Evolutionary conservation across 371 early-diverging fungal genomes (phyloP).

Genomic region (Apophysomyces ossiformis): DNA sequence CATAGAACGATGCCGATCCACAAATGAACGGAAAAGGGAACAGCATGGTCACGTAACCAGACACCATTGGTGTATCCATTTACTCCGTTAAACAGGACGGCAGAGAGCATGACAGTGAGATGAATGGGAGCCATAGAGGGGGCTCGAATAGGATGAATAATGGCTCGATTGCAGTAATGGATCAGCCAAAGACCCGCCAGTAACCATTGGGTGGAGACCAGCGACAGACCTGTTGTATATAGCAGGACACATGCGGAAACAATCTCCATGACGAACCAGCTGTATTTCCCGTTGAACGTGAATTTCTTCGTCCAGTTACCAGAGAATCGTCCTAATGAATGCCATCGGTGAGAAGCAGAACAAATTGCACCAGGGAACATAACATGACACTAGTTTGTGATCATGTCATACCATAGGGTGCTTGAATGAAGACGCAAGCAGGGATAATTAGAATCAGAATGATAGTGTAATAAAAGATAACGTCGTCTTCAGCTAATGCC

Average conservation of each 20-base stretch:
- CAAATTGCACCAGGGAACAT: too few species aligned
- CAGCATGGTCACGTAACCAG: slow-evolving; percentile 42
- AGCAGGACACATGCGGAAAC: slow-evolving; percentile 34
- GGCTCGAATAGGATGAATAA: slow-evolving; percentile 59
- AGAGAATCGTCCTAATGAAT: slow-evolving; percentile 28
- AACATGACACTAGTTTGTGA: too few species aligned
- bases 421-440: background rate
- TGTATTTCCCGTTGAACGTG: slow-evolving; percentile 37
- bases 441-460: background rate
- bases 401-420: background rate
- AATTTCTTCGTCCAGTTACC: slow-evolving; percentile 30
- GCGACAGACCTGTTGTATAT: slow-evolving; percentile 16
- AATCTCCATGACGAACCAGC: slow-evolving; percentile 50
- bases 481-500: background rate
- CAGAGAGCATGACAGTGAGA: slow-evolving; percentile 25
- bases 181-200: slow-evolving; percentile 48
- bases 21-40: slow-evolving; percentile 10
- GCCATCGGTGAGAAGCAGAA: too few species aligned
- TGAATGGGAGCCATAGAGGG: slow-evolving; percentile 56
- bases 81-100: slow-evolving; percentile 51
- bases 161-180: slow-evolving; percentile 64
- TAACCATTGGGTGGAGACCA: slow-evolving; percentile 32
- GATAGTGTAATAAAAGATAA: background rate
- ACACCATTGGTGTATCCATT: slow-evolving; percentile 70
- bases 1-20: slow-evolving; percentile 48